These are phyloP conservation scores for Phytopythium boreale DNA, from an alignment of 352 stramenopile genomes.

Conservation along the genomic window DNA sequence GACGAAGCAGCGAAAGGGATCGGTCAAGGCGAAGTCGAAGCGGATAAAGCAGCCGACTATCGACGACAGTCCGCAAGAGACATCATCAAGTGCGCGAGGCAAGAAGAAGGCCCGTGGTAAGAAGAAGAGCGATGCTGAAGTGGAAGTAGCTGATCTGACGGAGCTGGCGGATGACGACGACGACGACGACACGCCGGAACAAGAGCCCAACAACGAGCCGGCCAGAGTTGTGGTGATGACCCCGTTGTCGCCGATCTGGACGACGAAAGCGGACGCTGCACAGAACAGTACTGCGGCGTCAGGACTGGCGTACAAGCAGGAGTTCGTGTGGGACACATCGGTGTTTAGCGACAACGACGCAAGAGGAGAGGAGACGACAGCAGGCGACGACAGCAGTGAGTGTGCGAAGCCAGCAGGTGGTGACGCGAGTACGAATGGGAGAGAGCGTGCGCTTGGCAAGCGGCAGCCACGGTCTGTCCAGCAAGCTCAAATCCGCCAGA, in stretches of 20 bases:
- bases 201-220: constrained; percentile 7
- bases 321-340: constrained; percentile 67
- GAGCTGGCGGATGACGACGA: constrained; percentile 17
- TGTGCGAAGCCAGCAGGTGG: neutral
- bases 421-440: constrained; percentile 6
- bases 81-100: neutral
- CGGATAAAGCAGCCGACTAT: neutral
- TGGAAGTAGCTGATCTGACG: constrained; percentile 7
- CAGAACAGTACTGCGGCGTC: constrained; percentile 9
- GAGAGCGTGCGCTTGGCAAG: constrained; percentile 37
- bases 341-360: constrained; percentile 47
- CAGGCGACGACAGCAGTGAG: constrained; percentile 8
- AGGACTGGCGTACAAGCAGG: constrained; percentile 51
- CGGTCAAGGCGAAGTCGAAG: neutral
- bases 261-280: constrained; percentile 16
- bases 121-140: constrained; percentile 7
- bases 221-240: constrained; percentile 17
- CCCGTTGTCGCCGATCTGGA: constrained; percentile 57
- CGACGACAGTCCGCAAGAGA: neutral
- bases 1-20: constrained; percentile 12
- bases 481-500: constrained; percentile 79
- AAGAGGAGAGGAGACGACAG: neutral
- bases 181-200: neutral
- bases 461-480: constrained; percentile 66
- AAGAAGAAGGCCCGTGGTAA: constrained; percentile 9